Evolutionary conservation across 75 land plant genomes (phyloP).

Genomic region (Selaginella moellendorffii): DNA sequence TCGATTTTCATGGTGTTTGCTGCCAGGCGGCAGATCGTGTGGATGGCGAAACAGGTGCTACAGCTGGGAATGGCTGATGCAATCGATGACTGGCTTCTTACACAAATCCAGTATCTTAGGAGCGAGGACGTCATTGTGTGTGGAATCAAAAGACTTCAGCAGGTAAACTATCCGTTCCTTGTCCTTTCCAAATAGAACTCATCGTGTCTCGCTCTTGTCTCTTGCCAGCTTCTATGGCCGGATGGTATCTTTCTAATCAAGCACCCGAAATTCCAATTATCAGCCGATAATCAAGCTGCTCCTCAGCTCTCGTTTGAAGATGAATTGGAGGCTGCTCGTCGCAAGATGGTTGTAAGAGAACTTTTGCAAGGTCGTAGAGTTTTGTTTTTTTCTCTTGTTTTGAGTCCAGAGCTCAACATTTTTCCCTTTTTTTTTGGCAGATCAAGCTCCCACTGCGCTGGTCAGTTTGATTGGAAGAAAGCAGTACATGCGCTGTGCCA

Average conservation of each 20-base stretch:
- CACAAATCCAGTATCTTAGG: slow-evolving; percentile 64
- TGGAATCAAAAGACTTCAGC: slow-evolving; percentile 51
- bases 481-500: slow-evolving; percentile 83
- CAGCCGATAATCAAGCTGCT: too few species aligned
- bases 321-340: slow-evolving; percentile 53
- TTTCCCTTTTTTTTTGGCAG: slow-evolving; percentile 26
- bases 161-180: slow-evolving; percentile 52
- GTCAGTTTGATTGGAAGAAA: slow-evolving; percentile 79
- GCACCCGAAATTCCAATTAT: slow-evolving; percentile 52
- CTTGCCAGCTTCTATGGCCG: slow-evolving; percentile 96
- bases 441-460: slow-evolving; percentile 78
- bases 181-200: too few species aligned
- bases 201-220: too few species aligned
- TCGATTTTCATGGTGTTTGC: too few species aligned
- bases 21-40: slow-evolving; percentile 85
- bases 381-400: too few species aligned
- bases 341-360: slow-evolving; percentile 73
- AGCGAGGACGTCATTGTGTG: slow-evolving; percentile 74
- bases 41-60: slow-evolving; percentile 91
- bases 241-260: slow-evolving; percentile 92
- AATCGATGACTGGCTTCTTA: slow-evolving; percentile 91
- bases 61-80: slow-evolving; percentile 99
- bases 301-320: slow-evolving; percentile 26
- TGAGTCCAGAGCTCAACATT: too few species aligned
- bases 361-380: slow-evolving; percentile 75